These are phyloP conservation scores for Mucor lusitanicus DNA, from an alignment of 371 early-diverging fungal species.

Conservation along the genomic window DNA sequence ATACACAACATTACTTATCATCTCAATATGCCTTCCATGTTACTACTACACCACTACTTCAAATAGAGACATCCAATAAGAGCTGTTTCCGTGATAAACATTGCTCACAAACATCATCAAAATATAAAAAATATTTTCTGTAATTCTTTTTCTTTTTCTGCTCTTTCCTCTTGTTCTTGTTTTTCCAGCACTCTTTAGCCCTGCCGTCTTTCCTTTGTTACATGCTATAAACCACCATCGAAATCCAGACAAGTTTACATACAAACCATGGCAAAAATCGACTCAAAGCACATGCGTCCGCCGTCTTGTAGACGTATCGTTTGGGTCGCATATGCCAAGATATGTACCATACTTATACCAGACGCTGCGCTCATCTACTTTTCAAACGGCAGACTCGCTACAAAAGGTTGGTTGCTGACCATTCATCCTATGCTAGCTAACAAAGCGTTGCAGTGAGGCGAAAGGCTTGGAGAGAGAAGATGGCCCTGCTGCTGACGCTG, in stretches of 20 bases:
- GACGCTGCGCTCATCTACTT: constrained; percentile 15
- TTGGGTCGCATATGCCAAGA: constrained; percentile 28
- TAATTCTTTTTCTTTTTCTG: neutral
- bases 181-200: neutral
- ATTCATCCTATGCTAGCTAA: neutral
- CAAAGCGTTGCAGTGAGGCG: constrained; percentile 27
- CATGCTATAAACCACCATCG: neutral
- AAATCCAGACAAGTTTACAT: neutral
- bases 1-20: neutral
- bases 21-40: neutral
- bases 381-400: constrained; percentile 23
- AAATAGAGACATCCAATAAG: neutral
- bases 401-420: constrained; percentile 26
- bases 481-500: constrained; percentile 34
- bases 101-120: neutral
- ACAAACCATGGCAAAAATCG: constrained; percentile 11
- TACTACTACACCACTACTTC: neutral
- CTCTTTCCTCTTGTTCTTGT: neutral
- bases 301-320: constrained; percentile 27
- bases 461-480: constrained; percentile 52
- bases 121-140: neutral
- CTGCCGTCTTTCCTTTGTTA: neutral
- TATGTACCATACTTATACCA: constrained; percentile 24
- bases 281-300: constrained; percentile 22
- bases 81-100: neutral